Conservation (phyloP, 1,284 basidiomycete species). For the Ustilago bromivora region DNA sequence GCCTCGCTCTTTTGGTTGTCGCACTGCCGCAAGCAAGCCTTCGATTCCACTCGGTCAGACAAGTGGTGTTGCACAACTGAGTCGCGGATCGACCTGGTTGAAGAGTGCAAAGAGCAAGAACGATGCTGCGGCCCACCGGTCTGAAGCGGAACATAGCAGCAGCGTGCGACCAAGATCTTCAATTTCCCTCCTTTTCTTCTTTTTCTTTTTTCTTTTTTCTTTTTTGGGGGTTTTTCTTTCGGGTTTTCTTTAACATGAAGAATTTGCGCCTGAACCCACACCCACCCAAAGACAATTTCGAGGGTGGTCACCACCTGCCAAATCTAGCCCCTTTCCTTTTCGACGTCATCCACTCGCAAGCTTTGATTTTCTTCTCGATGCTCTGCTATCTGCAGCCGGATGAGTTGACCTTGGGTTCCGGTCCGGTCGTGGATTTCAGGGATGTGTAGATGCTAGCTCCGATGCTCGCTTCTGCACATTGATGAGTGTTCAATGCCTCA, state of each 20-base stretch:
- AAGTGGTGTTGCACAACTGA: background rate
- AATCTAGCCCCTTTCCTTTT: constrained; percentile 1
- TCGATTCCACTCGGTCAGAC: background rate
- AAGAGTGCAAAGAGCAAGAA: background rate
- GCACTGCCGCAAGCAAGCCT: background rate
- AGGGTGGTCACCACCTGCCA: constrained; percentile 10
- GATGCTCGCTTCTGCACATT: background rate
- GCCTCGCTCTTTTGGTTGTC: background rate
- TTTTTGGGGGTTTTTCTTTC: background rate
- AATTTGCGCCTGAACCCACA: background rate
- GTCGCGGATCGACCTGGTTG: background rate
- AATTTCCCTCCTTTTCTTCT: too few species aligned
- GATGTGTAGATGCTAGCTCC: background rate
- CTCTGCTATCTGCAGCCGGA: constrained; percentile 1
- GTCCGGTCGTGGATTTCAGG: background rate
- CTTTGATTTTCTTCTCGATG: background rate
- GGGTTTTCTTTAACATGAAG: background rate
- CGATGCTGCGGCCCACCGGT: background rate
- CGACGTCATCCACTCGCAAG: background rate
- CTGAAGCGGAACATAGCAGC: background rate
- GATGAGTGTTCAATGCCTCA: background rate
- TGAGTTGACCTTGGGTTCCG: background rate
- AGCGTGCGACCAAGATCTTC: too few species aligned
- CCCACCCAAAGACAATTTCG: background rate
- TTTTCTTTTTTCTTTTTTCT: too few species aligned